Percentiles rank a stretch among this genome's conserved stretches.
phyloP scores from a whole-genome alignment of 139 green algal species.

The Tetradesmus lagerheimii region DNA sequence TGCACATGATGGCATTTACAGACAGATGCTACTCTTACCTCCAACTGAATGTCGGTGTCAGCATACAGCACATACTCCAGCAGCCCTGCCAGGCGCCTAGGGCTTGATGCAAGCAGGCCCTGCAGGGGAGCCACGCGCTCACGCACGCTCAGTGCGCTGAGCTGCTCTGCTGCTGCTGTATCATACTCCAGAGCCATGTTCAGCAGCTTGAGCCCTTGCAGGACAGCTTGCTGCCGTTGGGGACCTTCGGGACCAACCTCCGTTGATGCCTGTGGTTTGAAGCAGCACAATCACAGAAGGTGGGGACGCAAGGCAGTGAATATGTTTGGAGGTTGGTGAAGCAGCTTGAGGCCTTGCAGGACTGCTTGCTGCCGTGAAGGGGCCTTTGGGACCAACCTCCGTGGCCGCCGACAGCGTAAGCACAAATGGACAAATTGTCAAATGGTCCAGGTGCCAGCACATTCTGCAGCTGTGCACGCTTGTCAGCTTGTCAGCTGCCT shows the following conservation, averaged over 20 bases:
- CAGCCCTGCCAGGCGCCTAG: conserved; percentile 59
- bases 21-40: conserved; percentile 33
- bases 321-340: conserved; percentile 42
- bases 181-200: conserved; percentile 59
- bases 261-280: conserved; percentile 33
- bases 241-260: conserved; percentile 40
- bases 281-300: background rate
- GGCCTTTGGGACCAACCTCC: conserved; percentile 37
- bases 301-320: no score
- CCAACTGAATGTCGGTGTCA: conserved; percentile 66
- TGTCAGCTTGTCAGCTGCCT: no score
- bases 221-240: conserved; percentile 56
- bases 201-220: conserved; percentile 71
- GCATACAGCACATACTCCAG: conserved; percentile 80
- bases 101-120: conserved; percentile 54
- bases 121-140: conserved; percentile 64
- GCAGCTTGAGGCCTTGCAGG: conserved; percentile 69
- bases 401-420: conserved; percentile 3
- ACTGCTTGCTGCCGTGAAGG: conserved; percentile 54
- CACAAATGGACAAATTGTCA: no score
- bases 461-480: no score
- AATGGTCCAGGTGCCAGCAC: no score
- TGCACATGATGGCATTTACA: background rate
- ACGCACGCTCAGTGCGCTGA: conserved; percentile 10
- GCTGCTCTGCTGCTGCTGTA: conserved; percentile 14